Evolutionary conservation across 2,329 filamentous ascomycete species (phyloP).

Genomic region (Colletotrichum sp.): DNA sequence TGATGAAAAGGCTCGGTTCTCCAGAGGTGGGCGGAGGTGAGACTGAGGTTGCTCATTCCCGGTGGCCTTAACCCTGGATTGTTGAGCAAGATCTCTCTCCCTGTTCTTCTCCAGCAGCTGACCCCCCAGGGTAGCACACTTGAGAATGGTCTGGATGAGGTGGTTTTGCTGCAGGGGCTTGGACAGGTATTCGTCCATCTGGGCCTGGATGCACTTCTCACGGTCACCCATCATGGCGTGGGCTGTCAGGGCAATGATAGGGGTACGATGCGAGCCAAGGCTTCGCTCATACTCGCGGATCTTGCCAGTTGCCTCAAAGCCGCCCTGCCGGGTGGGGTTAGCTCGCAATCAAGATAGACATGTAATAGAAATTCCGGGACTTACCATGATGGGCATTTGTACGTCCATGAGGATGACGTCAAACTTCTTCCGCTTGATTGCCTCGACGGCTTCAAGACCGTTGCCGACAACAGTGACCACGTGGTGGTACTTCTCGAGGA

Average conservation of each 20-base stretch:
- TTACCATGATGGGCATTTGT: slow-evolving; percentile 98
- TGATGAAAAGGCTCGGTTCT: slow-evolving; percentile 73
- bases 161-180: slow-evolving; percentile 97
- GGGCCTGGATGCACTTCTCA: slow-evolving; percentile 96
- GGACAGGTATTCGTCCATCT: slow-evolving; percentile 99
- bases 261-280: slow-evolving; percentile 80
- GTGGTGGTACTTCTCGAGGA: slow-evolving; percentile 95
- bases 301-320: slow-evolving; percentile 95
- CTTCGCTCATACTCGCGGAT: slow-evolving; percentile 94
- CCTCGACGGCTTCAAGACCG: slow-evolving; percentile 89
- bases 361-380: slow-evolving; percentile 30
- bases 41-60: slow-evolving; percentile 41
- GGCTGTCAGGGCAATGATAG: slow-evolving; percentile 95
- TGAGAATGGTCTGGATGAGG: slow-evolving; percentile 96
- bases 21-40: slow-evolving; percentile 44
- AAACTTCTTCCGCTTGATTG: slow-evolving; percentile 90
- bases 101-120: slow-evolving; percentile 80
- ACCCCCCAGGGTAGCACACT: slow-evolving; percentile 91
- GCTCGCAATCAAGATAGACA: slow-evolving; percentile 8
- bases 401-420: slow-evolving; percentile 99
- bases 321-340: slow-evolving; percentile 62
- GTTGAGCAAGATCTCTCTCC: slow-evolving; percentile 61
- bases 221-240: slow-evolving; percentile 99
- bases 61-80: slow-evolving; percentile 52
- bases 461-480: slow-evolving; percentile 93